Conservation (phyloP, 2,329 filamentous ascomycete genomes). For the Alternaria conjuncta region DNA sequence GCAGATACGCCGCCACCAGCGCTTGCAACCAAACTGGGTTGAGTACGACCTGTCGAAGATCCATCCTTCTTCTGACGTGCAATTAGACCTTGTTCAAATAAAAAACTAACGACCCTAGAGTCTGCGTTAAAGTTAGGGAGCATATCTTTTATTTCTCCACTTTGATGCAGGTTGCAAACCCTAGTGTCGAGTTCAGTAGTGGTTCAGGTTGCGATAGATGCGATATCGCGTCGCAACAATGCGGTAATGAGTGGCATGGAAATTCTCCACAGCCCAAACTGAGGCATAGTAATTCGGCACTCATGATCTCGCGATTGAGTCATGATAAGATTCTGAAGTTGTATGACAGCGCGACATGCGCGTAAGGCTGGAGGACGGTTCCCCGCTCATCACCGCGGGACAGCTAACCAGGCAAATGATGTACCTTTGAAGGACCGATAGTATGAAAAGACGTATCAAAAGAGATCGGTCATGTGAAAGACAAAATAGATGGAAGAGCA, state of each 20-base stretch:
- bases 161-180: too few relatives aligned
- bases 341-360: background rate
- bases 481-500: background rate
- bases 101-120: too few relatives aligned
- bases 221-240: background rate
- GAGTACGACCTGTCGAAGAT: too few relatives aligned
- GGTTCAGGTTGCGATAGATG: background rate
- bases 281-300: too few relatives aligned
- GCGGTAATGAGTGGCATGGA: background rate
- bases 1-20: background rate
- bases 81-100: too few relatives aligned
- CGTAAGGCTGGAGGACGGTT: background rate
- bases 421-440: background rate
- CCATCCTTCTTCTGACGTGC: too few relatives aligned
- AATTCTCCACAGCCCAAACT: background rate
- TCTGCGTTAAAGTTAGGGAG: too few relatives aligned
- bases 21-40: background rate
- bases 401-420: background rate
- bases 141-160: too few relatives aligned
- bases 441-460: rapidly evolving
- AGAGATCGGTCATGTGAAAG: background rate
- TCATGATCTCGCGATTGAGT: background rate
- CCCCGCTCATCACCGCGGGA: background rate
- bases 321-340: background rate
- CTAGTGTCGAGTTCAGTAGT: background rate